These are phyloP conservation scores for Aeschynomene evenia DNA, from an alignment of 306 rosid genomes.

Conservation along the genomic window DNA sequence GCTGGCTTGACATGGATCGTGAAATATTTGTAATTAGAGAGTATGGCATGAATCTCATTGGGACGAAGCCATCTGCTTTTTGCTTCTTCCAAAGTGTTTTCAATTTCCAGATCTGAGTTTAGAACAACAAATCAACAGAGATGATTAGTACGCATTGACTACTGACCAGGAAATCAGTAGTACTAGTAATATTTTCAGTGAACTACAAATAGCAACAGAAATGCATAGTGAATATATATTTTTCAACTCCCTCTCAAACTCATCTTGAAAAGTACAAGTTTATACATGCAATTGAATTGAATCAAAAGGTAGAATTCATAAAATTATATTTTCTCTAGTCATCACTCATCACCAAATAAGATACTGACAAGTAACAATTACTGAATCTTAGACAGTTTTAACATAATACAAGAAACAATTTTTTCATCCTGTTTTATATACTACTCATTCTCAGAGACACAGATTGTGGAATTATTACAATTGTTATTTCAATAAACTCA, in stretches of 20 bases:
- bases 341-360: background rate
- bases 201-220: constrained; percentile 6
- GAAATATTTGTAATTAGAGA: constrained; percentile 79
- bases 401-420: constrained; percentile 1
- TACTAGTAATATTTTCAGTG: background rate
- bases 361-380: background rate
- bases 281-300: background rate
- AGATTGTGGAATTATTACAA: background rate
- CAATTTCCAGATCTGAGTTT: constrained; percentile 70
- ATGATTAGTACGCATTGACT: constrained; percentile 12
- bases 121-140: constrained; percentile 29
- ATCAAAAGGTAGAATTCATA: constrained; percentile 24
- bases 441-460: background rate
- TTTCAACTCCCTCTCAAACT: constrained; percentile 9
- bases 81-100: constrained; percentile 68
- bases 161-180: background rate
- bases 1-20: constrained; percentile 76
- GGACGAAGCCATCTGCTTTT: constrained; percentile 93
- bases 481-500: background rate
- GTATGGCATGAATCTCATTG: constrained; percentile 90
- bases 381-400: background rate
- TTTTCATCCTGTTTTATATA: background rate
- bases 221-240: background rate
- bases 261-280: constrained; percentile 4
- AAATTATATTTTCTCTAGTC: constrained; percentile 20